These are phyloP conservation scores for Daedaleopsis sinensis DNA, from an alignment of 768 basidiomycete species.

Conservation along the genomic window DNA sequence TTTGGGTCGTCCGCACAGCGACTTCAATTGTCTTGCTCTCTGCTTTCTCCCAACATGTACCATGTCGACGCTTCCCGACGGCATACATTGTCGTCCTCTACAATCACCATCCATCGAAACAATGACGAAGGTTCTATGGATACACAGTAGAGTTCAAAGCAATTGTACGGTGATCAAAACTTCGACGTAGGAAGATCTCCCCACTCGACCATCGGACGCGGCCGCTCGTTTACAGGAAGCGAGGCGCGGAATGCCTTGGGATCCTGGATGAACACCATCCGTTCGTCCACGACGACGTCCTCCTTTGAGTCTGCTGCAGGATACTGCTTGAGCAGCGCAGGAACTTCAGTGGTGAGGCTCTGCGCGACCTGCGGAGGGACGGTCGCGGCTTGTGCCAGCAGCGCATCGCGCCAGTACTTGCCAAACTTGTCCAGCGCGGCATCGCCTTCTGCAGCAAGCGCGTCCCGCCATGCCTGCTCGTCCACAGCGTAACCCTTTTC, in stretches of 20 bases:
- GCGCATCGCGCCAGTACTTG: constrained; percentile 57
- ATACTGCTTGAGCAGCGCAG: constrained; percentile 55
- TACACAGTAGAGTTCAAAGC: constrained; percentile 3
- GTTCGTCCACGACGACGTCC: constrained; percentile 42
- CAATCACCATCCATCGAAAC: not conserved
- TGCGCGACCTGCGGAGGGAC: constrained; percentile 41
- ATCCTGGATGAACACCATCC: constrained; percentile 67
- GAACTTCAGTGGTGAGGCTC: constrained; percentile 56
- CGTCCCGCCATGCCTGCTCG: constrained; percentile 52
- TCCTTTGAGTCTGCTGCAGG: constrained; percentile 58
- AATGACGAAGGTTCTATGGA: not conserved
- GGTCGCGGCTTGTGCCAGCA: constrained; percentile 43
- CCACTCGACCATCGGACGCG: constrained; percentile 75
- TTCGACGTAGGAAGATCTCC: constrained; percentile 67
- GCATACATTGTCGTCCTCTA: not conserved
- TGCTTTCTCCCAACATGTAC: not conserved
- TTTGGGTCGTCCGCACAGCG: not conserved
- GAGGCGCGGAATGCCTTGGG: constrained; percentile 64
- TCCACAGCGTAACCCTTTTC: constrained; percentile 52
- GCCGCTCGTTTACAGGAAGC: constrained; percentile 54
- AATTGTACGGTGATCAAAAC: constrained; percentile 40
- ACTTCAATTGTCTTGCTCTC: constrained; percentile 17
- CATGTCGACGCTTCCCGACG: not conserved
- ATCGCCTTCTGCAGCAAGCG: constrained; percentile 51
- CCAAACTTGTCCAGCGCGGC: constrained; percentile 63